Base-by-base conservation (phyloP, 2,329 filamentous ascomycete genomes). In the Penicillium sp. region DNA sequence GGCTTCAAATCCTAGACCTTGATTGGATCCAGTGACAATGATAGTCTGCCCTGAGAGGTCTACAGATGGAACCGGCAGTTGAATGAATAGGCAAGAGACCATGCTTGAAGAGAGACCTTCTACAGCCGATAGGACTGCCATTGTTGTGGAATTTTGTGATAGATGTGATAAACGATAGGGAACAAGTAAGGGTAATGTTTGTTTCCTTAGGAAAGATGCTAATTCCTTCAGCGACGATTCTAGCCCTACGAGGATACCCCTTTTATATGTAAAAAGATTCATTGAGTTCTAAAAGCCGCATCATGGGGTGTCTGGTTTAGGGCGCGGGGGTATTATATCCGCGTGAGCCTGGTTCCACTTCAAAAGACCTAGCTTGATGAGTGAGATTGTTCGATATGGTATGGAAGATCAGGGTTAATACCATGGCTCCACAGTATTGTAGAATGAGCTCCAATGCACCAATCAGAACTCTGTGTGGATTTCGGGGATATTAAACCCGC, bases 21-120 rank as follows among this genome's bases (percentile, higher is more conserved):
- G 43, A n/a, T 57, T n/a, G 71, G 67, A 42, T 80, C 83, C 66
- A 70, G 78, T 18, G 83, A 87, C 69, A 85, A 84, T 66, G 14
- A 56, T 43, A 1, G 46, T 59, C 21, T 54, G 43, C 11, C 51
- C 54, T 5, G 39, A 49, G 23, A 58, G 45, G 13, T 58, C 29
- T 3, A 39, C 52, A 16, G 47, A 19, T 2, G 44, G 55, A 3
- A 52, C 10, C 2, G 55, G 55, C 8, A 68, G 68, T 9, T 46
- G 24, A 11, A 55, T 31, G 36, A 55, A 58, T 11, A 55, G 45
- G 11, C 46, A 46, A 23, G 55, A 55, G 14, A 42, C 37, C 8
- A 57, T 31, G 2, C 37, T 51, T 11, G 47, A 44, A 1, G 37
- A 43, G 14, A 55, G 16, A 3, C 52, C 48, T 18, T 55, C 43